Conservation (phyloP, 345 rosid species). For the Gossypium herbaceum region DNA sequence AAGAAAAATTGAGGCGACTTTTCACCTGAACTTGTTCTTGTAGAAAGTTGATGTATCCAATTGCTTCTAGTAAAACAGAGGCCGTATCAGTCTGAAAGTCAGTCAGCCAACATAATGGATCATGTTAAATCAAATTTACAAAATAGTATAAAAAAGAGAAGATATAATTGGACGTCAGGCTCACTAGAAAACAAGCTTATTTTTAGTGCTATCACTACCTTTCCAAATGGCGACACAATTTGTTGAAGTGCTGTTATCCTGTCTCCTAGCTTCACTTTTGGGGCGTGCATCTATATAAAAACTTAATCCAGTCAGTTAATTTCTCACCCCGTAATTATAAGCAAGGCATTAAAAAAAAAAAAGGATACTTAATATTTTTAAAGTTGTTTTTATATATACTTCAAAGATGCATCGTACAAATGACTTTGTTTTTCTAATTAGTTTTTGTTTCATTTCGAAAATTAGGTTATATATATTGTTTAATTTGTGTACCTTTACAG, state of each 20-base stretch:
- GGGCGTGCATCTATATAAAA: slow-evolving; percentile 43
- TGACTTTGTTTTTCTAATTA: not conserved
- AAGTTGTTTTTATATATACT: too few relatives aligned
- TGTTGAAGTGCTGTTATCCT: slow-evolving; percentile 89
- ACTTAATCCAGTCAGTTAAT: not conserved
- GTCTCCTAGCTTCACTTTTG: slow-evolving; percentile 84
- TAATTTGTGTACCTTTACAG: slow-evolving; percentile 46
- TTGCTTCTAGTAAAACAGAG: slow-evolving; percentile 79
- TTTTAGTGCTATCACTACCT: slow-evolving; percentile 38
- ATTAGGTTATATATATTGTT: not conserved
- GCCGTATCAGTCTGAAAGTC: slow-evolving; percentile 81
- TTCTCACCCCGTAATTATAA: not conserved
- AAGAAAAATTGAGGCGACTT: not conserved
- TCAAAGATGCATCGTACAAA: not conserved
- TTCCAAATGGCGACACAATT: slow-evolving; percentile 97
- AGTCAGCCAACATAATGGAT: slow-evolving; percentile 5
- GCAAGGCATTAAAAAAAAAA: too few relatives aligned
- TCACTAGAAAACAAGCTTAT: slow-evolving; percentile 6
- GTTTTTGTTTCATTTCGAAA: not conserved
- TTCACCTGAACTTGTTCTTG: slow-evolving; percentile 86
- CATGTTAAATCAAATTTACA: not conserved
- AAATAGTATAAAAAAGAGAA: not conserved
- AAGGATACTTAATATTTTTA: too few relatives aligned
- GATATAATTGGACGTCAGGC: not conserved
- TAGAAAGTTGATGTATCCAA: slow-evolving; percentile 64